These are phyloP conservation scores for Citrus sinensis DNA, from an alignment of 345 rosid genomes.

Conservation along the genomic window DVS_A1.0 CM039168.1:23654001-23654500, in stretches of 20 bases:
- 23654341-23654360: not conserved
- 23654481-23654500: not conserved
- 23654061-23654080: not conserved
- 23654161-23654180: not conserved
- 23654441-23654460: not conserved
- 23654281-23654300: not conserved
- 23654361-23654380: not conserved
- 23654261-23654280: not conserved
- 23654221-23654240: not conserved
- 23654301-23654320: not conserved
- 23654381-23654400: not conserved
- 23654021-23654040: not conserved
- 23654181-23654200: not conserved
- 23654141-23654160: not conserved
- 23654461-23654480: not conserved
- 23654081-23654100: not conserved
- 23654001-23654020: not conserved
- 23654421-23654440: not conserved
- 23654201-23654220: not conserved
- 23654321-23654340: not conserved
- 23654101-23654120: not conserved
- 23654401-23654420: not conserved
- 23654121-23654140: not conserved
- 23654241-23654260: not conserved
- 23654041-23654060: not conserved